Conservation (phyloP, 169 alveolate genomes). For the Plasmodium gonderi region DNA sequence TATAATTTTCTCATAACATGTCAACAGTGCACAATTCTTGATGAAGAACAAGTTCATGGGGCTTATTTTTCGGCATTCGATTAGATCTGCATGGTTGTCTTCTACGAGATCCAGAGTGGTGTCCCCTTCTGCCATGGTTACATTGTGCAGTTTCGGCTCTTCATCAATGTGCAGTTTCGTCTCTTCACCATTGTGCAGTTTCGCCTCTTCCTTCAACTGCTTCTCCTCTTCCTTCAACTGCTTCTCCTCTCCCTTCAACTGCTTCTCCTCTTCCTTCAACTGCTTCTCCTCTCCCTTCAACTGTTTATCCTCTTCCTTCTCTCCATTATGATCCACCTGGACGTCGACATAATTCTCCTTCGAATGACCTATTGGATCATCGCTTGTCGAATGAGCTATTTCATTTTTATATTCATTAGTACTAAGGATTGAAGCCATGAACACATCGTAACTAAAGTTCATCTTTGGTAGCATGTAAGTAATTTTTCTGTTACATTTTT, state of each 20-base stretch:
- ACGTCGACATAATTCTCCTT: neutral
- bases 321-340: neutral
- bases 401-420: neutral
- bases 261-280: neutral
- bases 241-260: neutral
- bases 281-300: neutral
- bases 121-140: too few species aligned
- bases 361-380: neutral
- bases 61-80: neutral
- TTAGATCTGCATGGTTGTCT: neutral
- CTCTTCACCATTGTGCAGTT: neutral
- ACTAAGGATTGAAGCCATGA: conserved; percentile 3
- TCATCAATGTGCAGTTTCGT: too few species aligned
- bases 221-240: neutral
- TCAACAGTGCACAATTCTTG: neutral
- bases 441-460: conserved; percentile 25
- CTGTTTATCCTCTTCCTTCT: neutral
- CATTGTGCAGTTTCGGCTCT: too few species aligned
- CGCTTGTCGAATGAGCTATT: neutral
- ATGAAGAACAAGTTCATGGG: neutral
- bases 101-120: too few species aligned
- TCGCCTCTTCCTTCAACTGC: neutral
- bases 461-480: neutral
- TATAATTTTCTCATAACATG: conserved; percentile 31
- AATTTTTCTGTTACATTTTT: neutral